A percentile compares a stretch with the other conserved stretches of the same genome.
Evolutionary conservation across 208 protist genomes (phyloP).

Genomic region (Trypanosoma mega): DNA sequence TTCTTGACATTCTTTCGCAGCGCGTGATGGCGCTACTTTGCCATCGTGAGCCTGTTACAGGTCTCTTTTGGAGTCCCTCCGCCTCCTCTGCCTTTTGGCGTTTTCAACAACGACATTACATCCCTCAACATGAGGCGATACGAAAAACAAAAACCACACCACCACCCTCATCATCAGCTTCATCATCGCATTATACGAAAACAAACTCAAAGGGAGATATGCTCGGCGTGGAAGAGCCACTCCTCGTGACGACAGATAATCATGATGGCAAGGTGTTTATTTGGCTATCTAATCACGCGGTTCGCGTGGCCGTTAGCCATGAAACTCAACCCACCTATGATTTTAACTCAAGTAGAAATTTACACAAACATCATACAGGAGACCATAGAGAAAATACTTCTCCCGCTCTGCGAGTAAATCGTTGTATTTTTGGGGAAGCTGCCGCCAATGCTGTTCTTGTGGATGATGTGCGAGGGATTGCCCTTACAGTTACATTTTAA

Average conservation of each 20-base stretch:
- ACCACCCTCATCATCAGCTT: not conserved
- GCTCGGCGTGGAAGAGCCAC: slow-evolving; percentile 13
- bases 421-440: slow-evolving; percentile 22
- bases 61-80: slow-evolving; percentile 26
- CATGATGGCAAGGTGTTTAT: slow-evolving; percentile 26
- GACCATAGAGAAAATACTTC: not conserved
- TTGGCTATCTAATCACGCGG: slow-evolving; percentile 14
- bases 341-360: no score
- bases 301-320: no score
- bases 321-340: no score
- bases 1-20: slow-evolving; percentile 30
- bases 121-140: not conserved
- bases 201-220: not conserved
- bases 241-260: slow-evolving; percentile 28
- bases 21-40: slow-evolving; percentile 18
- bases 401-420: slow-evolving; percentile 13
- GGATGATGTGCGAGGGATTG: slow-evolving; percentile 20
- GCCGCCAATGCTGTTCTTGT: slow-evolving; percentile 22
- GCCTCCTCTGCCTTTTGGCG: slow-evolving; percentile 22
- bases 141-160: not conserved
- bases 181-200: no score
- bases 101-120: slow-evolving; percentile 23
- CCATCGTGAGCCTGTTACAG: slow-evolving; percentile 14
- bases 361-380: no score
- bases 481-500: slow-evolving; percentile 20